Evolutionary conservation across 2,329 filamentous ascomycete genomes (phyloP).

Genomic region (Cladobotryum protrusum): DNA sequence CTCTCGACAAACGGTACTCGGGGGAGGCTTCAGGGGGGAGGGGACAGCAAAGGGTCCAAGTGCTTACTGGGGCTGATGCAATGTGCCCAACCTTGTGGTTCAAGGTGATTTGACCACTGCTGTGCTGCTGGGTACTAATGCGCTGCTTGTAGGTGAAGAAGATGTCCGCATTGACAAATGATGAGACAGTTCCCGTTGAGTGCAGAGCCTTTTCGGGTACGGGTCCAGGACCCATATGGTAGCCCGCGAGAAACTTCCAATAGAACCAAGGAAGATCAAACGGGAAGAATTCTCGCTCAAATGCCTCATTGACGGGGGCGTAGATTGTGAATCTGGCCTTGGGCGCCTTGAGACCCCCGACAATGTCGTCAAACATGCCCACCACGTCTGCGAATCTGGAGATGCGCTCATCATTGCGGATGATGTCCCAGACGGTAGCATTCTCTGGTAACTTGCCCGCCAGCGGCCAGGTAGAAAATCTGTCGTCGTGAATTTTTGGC

Average conservation of each 20-base stretch:
- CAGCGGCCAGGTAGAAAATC: too few species aligned
- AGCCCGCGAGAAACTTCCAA: too few species aligned
- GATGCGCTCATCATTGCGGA: too few species aligned
- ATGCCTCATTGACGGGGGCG: conserved; percentile 1
- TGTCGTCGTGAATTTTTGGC: too few species aligned
- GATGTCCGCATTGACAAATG: conserved; percentile 4
- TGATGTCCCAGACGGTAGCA: too few species aligned
- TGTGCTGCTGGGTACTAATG: not conserved
- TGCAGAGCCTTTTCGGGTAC: not conserved
- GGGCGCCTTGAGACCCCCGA: not conserved
- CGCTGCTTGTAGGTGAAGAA: conserved; percentile 5
- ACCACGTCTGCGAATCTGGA: too few species aligned
- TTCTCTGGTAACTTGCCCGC: too few species aligned
- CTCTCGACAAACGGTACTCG: too few species aligned
- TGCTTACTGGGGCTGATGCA: too few species aligned
- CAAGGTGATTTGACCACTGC: conserved; percentile 1
- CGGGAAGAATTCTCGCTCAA: not conserved
- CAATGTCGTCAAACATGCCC: not conserved
- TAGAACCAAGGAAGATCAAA: not conserved
- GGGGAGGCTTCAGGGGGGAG: too few species aligned
- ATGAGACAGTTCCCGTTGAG: not conserved
- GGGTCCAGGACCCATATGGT: too few species aligned
- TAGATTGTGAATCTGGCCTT: not conserved
- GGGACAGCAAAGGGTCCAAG: too few species aligned
- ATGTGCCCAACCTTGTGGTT: not conserved